Conservation (phyloP, 2,329 filamentous ascomycete genomes). For the Ceratocystiopsis minuta region DNA sequence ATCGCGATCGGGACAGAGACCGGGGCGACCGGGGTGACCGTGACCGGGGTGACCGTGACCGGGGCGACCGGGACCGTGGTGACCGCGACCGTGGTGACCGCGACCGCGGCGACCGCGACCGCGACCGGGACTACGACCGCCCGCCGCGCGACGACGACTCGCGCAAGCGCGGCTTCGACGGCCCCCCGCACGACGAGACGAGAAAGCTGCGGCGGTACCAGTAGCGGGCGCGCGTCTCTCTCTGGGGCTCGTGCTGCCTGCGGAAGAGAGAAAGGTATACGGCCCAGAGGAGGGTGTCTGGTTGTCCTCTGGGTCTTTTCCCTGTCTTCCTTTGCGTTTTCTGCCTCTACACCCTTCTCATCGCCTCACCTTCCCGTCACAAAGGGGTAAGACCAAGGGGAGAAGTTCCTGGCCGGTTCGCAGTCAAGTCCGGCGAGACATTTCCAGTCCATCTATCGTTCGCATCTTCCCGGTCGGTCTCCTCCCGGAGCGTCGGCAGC, state of each 20-base stretch:
- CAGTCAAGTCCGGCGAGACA: no score
- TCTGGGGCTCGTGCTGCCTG: no score
- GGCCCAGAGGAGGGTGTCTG: no score
- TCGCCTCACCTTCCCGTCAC: no score
- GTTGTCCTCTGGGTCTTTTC: neutral
- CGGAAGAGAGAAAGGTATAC: no score
- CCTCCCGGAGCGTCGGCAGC: no score
- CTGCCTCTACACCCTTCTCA: no score
- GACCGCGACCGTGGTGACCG: slow-evolving; percentile 13
- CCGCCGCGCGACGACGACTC: slow-evolving; percentile 36
- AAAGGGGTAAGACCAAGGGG: no score
- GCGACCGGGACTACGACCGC: slow-evolving; percentile 27
- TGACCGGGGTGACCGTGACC: no score
- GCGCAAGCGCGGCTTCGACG: slow-evolving; percentile 57
- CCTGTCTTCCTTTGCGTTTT: neutral
- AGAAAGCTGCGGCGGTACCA: slow-evolving; percentile 48
- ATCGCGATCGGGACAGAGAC: slow-evolving; percentile 26
- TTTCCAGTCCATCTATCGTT: no score
- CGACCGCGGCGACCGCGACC: slow-evolving; percentile 11
- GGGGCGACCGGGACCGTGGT: slow-evolving; percentile 1
- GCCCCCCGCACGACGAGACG: slow-evolving; percentile 63
- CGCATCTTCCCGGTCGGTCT: no score
- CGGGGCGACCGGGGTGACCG: slow-evolving; percentile 16
- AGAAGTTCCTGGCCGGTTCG: no score
- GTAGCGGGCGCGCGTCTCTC: slow-evolving; percentile 14